These are phyloP conservation scores for Leucosporidium creatinivorum DNA, from an alignment of 768 basidiomycete species.

Conservation along the genomic window DNA sequence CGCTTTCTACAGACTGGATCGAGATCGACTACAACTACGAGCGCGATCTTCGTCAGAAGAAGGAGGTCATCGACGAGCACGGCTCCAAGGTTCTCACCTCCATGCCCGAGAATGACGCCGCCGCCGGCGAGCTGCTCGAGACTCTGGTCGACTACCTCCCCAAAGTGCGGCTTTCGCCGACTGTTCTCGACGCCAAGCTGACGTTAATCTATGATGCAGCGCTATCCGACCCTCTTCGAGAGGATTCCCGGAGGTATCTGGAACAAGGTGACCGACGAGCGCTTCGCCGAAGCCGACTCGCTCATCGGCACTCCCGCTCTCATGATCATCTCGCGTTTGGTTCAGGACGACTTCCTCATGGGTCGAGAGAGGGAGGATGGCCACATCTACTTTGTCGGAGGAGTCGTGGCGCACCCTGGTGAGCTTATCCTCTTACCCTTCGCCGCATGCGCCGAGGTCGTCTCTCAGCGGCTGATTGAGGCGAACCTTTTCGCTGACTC, in stretches of 20 bases:
- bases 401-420: constrained; percentile 42
- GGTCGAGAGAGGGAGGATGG: constrained; percentile 42
- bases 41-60: constrained; percentile 42
- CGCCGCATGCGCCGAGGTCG: background rate
- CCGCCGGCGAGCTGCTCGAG: constrained; percentile 58
- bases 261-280: constrained; percentile 40
- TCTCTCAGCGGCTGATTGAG: too few species aligned
- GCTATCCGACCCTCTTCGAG: constrained; percentile 54
- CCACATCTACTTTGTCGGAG: constrained; percentile 43
- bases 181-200: background rate
- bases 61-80: constrained; percentile 38
- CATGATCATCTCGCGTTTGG: constrained; percentile 37
- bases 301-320: constrained; percentile 39
- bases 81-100: constrained; percentile 48
- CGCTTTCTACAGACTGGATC: constrained; percentile 39
- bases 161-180: constrained; percentile 44
- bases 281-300: constrained; percentile 16
- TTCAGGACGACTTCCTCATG: constrained; percentile 45
- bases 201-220: constrained; percentile 8
- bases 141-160: constrained; percentile 46
- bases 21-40: constrained; percentile 43
- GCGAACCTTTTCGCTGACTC: background rate
- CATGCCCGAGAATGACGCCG: constrained; percentile 66
- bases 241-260: constrained; percentile 35
- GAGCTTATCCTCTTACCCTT: background rate